phyloP scores from a whole-genome alignment of 2,329 filamentous ascomycete genomes.

The Didymella arachidicola region DNA sequence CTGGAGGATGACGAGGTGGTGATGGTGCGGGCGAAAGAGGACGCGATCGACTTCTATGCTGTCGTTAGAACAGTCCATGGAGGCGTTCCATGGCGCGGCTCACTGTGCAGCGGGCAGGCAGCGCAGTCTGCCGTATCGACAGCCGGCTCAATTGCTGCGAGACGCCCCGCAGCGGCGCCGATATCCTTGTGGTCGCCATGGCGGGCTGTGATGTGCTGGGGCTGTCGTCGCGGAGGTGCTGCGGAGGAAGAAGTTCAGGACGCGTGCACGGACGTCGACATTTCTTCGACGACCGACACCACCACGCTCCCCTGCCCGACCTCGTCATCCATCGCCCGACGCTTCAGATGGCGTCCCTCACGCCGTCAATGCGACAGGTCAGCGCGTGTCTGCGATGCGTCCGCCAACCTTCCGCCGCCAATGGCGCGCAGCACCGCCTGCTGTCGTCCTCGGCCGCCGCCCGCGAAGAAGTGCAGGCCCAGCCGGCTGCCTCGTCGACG shows the following conservation, averaged over 20 bases:
- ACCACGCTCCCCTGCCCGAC: constrained; percentile 25
- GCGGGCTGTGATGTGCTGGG: constrained; percentile 34
- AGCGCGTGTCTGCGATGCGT: constrained; percentile 47
- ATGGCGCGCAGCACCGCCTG: constrained; percentile 50
- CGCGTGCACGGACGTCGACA: constrained; percentile 11
- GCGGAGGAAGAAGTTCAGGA: constrained; percentile 15
- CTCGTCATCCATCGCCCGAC: constrained; percentile 22
- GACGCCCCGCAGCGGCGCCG: constrained; percentile 48
- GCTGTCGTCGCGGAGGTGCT: constrained; percentile 37
- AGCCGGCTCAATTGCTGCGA: constrained; percentile 41
- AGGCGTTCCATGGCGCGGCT: constrained; percentile 50
- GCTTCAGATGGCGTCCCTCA: constrained; percentile 45
- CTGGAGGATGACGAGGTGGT: constrained; percentile 57
- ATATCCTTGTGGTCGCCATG: constrained; percentile 53
- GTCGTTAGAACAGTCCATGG: constrained; percentile 42
- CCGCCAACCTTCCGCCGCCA: constrained; percentile 40
- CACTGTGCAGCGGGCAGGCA: constrained; percentile 59
- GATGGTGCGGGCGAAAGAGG: constrained; percentile 40
- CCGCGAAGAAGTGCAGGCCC: constrained; percentile 55
- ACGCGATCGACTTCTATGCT: constrained; percentile 36
- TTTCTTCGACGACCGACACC: constrained; percentile 28
- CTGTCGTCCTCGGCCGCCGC: constrained; percentile 58
- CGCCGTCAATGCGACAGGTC: constrained; percentile 46
- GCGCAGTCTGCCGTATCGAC: constrained; percentile 41
- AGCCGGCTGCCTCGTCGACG: constrained; percentile 31